Evolutionary conservation across 129 eudicot species (phyloP).

Genomic region (Sambucus nigra): DNA sequence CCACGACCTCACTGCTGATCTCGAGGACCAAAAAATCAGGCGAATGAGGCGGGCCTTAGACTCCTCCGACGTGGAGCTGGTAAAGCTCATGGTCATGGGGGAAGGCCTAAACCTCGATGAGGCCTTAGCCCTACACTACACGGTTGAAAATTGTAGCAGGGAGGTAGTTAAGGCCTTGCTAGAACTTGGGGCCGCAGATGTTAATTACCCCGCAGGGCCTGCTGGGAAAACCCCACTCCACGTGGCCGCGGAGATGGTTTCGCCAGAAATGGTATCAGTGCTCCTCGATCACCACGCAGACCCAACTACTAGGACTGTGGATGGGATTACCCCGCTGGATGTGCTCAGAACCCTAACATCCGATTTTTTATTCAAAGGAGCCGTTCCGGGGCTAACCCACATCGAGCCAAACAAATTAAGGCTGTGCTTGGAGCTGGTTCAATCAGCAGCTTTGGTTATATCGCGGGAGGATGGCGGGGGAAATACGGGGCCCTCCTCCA

Average conservation of each 20-base stretch:
- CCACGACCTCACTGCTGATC: conserved; percentile 49
- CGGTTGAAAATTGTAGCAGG: conserved; percentile 79
- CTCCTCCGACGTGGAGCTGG: conserved; percentile 96
- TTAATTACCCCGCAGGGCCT: conserved; percentile 89
- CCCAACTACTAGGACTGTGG: conserved; percentile 78
- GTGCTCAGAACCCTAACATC: conserved; percentile 86
- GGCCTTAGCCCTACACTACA: conserved; percentile 84
- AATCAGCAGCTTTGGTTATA: conserved; percentile 96
- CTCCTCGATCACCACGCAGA: conserved; percentile 95
- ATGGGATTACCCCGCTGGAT: conserved; percentile 85
- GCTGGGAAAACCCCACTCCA: conserved; percentile 88
- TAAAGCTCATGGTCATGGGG: conserved; percentile 98
- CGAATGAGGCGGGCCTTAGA: conserved; percentile 94
- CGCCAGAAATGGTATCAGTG: conserved; percentile 97
- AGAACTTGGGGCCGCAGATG: conserved; percentile 92
- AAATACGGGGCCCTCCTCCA: conserved; percentile 23
- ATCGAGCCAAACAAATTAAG: conserved; percentile 91
- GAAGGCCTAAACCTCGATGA: conserved; percentile 92
- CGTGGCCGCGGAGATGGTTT: conserved; percentile 89
- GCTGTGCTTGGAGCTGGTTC: conserved; percentile 90
- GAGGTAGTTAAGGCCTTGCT: conserved; percentile 92
- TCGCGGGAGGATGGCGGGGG: conserved; percentile 75
- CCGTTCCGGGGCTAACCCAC: conserved; percentile 71
- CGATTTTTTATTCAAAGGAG: conserved; percentile 86
- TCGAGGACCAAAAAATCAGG: conserved; percentile 80